Evolutionary conservation across 768 basidiomycete genomes (phyloP).

Genomic region (Lentinula edodes): DNA sequence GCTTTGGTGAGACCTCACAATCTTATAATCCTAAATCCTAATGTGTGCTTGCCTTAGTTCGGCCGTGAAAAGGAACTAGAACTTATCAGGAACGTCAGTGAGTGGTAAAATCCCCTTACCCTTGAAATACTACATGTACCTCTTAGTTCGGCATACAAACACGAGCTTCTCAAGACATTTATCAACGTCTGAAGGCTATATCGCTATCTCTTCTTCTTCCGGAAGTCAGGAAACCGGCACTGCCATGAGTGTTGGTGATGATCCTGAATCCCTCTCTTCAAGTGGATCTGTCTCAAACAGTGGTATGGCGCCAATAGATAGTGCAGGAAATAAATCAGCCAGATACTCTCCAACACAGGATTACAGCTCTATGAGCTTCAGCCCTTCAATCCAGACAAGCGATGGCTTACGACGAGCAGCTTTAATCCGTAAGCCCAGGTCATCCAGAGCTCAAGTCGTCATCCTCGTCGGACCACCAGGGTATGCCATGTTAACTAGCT

Average conservation of each 20-base stretch:
- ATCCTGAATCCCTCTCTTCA: constrained; percentile 39
- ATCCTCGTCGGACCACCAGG: constrained; percentile 62
- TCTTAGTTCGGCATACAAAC: constrained; percentile 40
- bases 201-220: constrained; percentile 28
- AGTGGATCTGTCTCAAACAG: constrained; percentile 31
- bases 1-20: constrained; percentile 40
- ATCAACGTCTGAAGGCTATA: constrained; percentile 35
- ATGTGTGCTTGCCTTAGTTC: constrained; percentile 32
- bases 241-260: constrained; percentile 26
- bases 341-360: constrained; percentile 18
- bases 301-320: neutral
- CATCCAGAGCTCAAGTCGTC: constrained; percentile 51
- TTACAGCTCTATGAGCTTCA: constrained; percentile 21
- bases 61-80: constrained; percentile 71
- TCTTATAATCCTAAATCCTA: neutral
- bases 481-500: constrained; percentile 23
- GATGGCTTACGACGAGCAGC: constrained; percentile 41
- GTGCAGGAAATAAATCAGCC: neutral
- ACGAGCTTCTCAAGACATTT: constrained; percentile 57
- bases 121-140: constrained; percentile 17
- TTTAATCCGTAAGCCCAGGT: constrained; percentile 34
- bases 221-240: constrained; percentile 24
- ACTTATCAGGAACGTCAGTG: constrained; percentile 59
- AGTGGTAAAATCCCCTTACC: constrained; percentile 19
- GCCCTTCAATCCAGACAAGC: constrained; percentile 28